A percentile compares a stretch with the other conserved stretches of the same genome.
phyloP scores from a whole-genome alignment of 768 basidiomycete genomes.

The Russula vinacea region DNA sequence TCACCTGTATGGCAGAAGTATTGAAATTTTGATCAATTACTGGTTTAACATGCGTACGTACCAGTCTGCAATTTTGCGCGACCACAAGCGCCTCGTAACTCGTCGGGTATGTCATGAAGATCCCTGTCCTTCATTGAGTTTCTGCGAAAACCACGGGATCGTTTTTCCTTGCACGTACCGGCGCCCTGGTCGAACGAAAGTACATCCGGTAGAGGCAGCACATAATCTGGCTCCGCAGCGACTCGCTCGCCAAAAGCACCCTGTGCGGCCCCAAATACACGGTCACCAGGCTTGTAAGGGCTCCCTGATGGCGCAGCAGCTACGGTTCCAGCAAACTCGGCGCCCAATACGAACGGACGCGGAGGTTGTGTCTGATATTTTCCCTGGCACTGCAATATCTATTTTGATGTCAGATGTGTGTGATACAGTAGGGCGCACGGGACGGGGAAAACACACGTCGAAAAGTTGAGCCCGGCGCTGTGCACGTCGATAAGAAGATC shows the following conservation, averaged over 20 bases:
- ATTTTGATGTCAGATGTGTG: constrained; percentile 32
- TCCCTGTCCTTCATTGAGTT: constrained; percentile 42
- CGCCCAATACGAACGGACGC: constrained; percentile 80
- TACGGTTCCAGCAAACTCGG: constrained; percentile 82
- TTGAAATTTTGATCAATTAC: neutral
- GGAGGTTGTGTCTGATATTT: constrained; percentile 85
- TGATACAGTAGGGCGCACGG: neutral
- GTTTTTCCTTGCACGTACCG: constrained; percentile 43
- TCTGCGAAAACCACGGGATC: neutral
- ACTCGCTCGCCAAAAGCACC: constrained; percentile 81
- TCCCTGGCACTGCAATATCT: constrained; percentile 86
- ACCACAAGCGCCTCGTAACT: constrained; percentile 86
- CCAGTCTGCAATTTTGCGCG: constrained; percentile 78
- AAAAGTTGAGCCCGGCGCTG: constrained; percentile 48
- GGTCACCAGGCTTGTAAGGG: constrained; percentile 73
- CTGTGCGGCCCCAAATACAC: constrained; percentile 80
- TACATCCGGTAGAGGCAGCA: constrained; percentile 68
- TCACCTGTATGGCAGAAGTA: constrained; percentile 54
- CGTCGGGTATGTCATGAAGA: constrained; percentile 90
- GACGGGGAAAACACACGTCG: constrained; percentile 32
- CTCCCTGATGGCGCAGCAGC: constrained; percentile 82
- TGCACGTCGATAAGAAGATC: constrained; percentile 53
- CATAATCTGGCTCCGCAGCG: constrained; percentile 46
- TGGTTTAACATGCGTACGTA: constrained; percentile 32
- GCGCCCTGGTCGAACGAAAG: constrained; percentile 86